phyloP scores from a whole-genome alignment of 495 filamentous ascomycete genomes.

The Aspergillus campestris region DNA sequence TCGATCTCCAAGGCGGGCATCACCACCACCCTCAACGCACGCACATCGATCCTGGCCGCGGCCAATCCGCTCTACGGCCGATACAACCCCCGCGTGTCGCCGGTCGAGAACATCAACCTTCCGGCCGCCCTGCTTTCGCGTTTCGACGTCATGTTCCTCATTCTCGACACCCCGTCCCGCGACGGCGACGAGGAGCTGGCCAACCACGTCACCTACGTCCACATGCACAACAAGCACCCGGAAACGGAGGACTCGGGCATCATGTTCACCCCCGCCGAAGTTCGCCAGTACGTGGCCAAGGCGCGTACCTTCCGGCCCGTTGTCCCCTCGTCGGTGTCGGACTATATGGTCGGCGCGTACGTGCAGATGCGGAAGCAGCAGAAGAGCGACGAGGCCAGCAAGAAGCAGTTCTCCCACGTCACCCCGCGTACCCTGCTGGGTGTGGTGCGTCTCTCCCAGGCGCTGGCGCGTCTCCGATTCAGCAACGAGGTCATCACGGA shows the following conservation, averaged over 20 bases:
- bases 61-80: constrained; percentile 96
- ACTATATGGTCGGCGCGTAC: constrained; percentile 95
- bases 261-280: constrained; percentile 81
- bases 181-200: constrained; percentile 92
- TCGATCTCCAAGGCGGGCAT: constrained; percentile 98
- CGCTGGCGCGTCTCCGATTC: constrained; percentile 89
- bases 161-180: constrained; percentile 83
- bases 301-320: constrained; percentile 80
- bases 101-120: constrained; percentile 97
- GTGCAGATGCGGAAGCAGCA: constrained; percentile 84
- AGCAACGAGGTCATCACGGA: constrained; percentile 73
- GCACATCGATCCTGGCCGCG: constrained; percentile 94
- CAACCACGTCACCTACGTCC: constrained; percentile 89
- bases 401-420: constrained; percentile 86
- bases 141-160: constrained; percentile 95
- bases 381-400: constrained; percentile 77
- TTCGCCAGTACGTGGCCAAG: constrained; percentile 90
- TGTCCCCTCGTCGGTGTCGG: constrained; percentile 73
- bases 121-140: constrained; percentile 90
- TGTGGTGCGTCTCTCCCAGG: constrained; percentile 86
- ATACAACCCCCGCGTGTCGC: constrained; percentile 93
- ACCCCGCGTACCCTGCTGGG: constrained; percentile 89
- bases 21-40: constrained; percentile 88
- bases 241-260: constrained; percentile 59
- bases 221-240: constrained; percentile 94